phyloP scores from a whole-genome alignment of 176 grass and related monocot genomes.

The Oryza rufipogon region DNA sequence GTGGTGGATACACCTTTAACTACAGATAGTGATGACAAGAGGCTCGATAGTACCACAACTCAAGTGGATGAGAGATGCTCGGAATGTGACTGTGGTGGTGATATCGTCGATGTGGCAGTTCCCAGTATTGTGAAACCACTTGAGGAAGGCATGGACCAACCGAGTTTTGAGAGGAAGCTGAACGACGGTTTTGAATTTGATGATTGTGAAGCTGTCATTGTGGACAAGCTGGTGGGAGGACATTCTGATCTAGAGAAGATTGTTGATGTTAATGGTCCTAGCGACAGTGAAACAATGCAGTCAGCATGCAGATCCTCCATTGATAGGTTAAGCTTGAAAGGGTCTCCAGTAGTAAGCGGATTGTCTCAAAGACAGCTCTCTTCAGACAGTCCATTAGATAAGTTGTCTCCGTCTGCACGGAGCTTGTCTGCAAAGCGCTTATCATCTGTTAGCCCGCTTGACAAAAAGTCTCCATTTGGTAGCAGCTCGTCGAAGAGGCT shows the following conservation, averaged over 20 bases:
- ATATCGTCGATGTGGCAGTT: constrained; percentile 24
- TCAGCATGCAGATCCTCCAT: constrained; percentile 18
- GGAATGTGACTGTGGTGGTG: constrained; percentile 24
- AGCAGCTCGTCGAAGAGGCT: constrained; percentile 28
- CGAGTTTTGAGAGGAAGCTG: constrained; percentile 44
- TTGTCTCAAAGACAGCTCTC: constrained; percentile 24
- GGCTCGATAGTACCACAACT: constrained; percentile 1
- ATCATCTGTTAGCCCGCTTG: constrained; percentile 26
- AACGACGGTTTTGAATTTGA: constrained; percentile 43
- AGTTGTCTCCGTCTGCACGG: constrained; percentile 11
- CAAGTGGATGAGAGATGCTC: constrained; percentile 39
- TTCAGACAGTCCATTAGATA: constrained; percentile 15
- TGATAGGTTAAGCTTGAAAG: constrained; percentile 13
- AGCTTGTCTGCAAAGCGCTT: constrained; percentile 33
- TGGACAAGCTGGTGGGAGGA: constrained; percentile 9
- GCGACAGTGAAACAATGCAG: constrained; percentile 15
- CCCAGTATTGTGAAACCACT: constrained; percentile 1
- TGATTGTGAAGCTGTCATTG: constrained; percentile 39
- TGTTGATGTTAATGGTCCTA: not conserved
- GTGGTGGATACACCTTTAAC: constrained; percentile 30
- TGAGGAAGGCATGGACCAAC: constrained; percentile 13
- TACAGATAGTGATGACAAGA: constrained; percentile 22
- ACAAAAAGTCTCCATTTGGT: constrained; percentile 34
- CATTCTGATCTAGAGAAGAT: constrained; percentile 26
- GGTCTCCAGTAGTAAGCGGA: not conserved